Conservation (phyloP, 2,329 filamentous ascomycete genomes). For the Hypoxylon sp. region DNA sequence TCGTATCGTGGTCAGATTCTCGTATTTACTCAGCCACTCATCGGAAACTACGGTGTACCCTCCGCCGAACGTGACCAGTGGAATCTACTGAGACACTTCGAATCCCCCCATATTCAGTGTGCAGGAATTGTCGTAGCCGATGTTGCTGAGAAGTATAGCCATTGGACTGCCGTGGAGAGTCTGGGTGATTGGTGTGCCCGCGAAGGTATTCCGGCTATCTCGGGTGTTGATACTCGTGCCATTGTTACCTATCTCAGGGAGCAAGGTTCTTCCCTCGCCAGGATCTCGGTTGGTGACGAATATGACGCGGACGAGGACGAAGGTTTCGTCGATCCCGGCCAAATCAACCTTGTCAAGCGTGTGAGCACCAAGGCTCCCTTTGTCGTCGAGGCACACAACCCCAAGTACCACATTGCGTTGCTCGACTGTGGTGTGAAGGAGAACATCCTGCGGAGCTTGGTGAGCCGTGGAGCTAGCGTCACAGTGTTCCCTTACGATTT, state of each 20-base stretch:
- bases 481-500: conserved; percentile 98
- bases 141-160: conserved; percentile 92
- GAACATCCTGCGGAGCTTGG: conserved; percentile 96
- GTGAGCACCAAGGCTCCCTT: conserved; percentile 99
- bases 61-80: conserved; percentile 86
- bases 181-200: conserved; percentile 94
- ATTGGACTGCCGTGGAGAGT: conserved; percentile 98
- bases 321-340: conserved; percentile 92
- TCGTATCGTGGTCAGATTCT: conserved; percentile 95
- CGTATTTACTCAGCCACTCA: conserved; percentile 97
- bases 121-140: conserved; percentile 96
- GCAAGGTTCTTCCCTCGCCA: conserved; percentile 94
- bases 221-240: conserved; percentile 94
- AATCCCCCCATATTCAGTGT: conserved; percentile 97
- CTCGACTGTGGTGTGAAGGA: conserved; percentile 99
- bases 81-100: conserved; percentile 96
- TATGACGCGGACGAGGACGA: conserved; percentile 99
- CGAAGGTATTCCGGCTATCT: conserved; percentile 95
- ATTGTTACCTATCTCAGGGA: conserved; percentile 97
- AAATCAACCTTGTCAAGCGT: conserved; percentile 95
- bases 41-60: conserved; percentile 98
- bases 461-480: conserved; percentile 90
- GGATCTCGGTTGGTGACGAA: conserved; percentile 95
- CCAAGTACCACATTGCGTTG: conserved; percentile 90
- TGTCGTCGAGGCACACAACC: conserved; percentile 87